Conservation (phyloP, 768 basidiomycete species). For the Boletus edulis region DNA sequence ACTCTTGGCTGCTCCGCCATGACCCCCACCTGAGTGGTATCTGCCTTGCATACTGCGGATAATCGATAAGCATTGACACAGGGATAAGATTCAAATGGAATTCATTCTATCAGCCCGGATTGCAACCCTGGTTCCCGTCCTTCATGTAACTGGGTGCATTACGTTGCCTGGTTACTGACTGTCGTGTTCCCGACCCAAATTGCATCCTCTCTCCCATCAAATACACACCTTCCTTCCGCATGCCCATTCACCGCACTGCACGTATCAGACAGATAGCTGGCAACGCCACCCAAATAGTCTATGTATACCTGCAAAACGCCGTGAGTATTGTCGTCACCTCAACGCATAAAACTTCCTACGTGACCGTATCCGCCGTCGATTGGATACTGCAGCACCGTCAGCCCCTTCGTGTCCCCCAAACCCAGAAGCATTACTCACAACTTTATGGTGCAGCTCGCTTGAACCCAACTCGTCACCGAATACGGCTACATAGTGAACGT, state of each 20-base stretch:
- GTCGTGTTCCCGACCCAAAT: slow-evolving; percentile 3
- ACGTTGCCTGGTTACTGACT: background rate
- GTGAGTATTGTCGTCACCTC: background rate
- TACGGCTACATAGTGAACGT: background rate
- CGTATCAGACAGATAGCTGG: background rate
- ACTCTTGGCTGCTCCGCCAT: background rate
- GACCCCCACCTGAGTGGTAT: too few species aligned
- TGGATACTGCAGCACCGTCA: slow-evolving; percentile 1
- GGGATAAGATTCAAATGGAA: too few species aligned
- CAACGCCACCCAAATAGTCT: background rate
- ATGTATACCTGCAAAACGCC: slow-evolving; percentile 1
- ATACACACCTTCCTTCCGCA: slow-evolving; percentile 2
- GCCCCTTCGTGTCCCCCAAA: background rate
- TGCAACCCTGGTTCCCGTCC: too few species aligned
- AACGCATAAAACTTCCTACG: background rate
- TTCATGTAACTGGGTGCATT: background rate
- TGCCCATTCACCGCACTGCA: background rate
- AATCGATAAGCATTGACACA: too few species aligned
- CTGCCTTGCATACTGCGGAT: too few species aligned
- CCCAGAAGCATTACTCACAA: slow-evolving; percentile 1
- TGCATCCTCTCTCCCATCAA: slow-evolving; percentile 1
- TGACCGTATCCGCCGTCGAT: slow-evolving; percentile 5
- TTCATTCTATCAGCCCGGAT: background rate
- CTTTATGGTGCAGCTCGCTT: slow-evolving; percentile 1
- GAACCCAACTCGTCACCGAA: background rate